Evolutionary conservation across 116 monocot genomes (phyloP), one percentile per base, ranked within the genome.

Genomic region (Phalaenopsis hybrid): DNA sequence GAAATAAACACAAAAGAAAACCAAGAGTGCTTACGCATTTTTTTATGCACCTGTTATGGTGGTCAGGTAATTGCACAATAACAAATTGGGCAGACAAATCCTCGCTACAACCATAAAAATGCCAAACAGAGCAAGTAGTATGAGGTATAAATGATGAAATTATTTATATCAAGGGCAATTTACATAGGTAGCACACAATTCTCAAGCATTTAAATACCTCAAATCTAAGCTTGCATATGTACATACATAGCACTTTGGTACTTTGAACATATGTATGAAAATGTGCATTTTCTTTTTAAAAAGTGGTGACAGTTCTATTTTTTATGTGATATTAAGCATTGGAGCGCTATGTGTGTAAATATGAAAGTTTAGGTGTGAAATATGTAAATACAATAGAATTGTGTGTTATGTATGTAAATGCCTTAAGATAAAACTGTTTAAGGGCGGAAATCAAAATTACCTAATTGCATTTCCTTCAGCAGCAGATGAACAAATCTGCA

Each of bases 31-130:
- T 80, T 87, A 82, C 84, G 78, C 69, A 61, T 50, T 57, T 31
- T 51, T 55, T 48, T 78, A 81, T 80, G 82, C 77, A 79, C 67
- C 84, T 89, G 68, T 83, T 77, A 45, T 86, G 79, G n/a, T 46
- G 44, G 75, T 75, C 59, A 75, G 41, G 12, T 79, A 91, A 69
- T 82, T 78, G 87, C 79, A 84, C 82, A 63, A 96, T 46, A 50
- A 92, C 57, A 81, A 94, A 84, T 44, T 91, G 87, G 83, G 79
- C 82, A 75, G 90, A 87, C 75, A 74, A 44, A 33, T 86, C 82
- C 68, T 92, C 88, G 50, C 96, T 96, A 87, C 23, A 74, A 81
- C 21, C 78, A 81, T 17, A 34, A 21, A 75, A 28, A 51, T 49
- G 58, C 57, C 48, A 11, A 75, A 41, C 4, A 41, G 31, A 83